A percentile compares a stretch with the other conserved stretches of the same genome.
phyloP scores from a whole-genome alignment of 441 rosid species.

The Hura crepitans region DNA sequence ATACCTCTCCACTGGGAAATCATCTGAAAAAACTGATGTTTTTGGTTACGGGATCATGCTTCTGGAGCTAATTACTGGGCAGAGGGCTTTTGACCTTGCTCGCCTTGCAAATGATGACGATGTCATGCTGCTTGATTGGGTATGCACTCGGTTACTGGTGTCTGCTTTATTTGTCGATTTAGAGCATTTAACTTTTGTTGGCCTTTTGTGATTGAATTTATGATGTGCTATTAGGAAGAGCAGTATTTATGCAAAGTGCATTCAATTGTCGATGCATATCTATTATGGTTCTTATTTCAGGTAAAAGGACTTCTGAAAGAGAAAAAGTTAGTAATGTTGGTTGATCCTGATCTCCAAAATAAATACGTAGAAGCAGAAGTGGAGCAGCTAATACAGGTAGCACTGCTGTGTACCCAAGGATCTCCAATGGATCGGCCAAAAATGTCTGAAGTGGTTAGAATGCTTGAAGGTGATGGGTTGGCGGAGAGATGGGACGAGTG shows the following conservation, averaged over 20 bases:
- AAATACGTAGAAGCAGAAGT: constrained; percentile 71
- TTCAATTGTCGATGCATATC: background rate
- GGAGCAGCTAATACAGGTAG: constrained; percentile 77
- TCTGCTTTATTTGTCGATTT: background rate
- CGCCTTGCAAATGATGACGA: constrained; percentile 83
- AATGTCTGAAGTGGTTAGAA: constrained; percentile 89
- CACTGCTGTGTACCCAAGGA: constrained; percentile 79
- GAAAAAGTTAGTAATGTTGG: constrained; percentile 72
- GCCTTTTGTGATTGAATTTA: background rate
- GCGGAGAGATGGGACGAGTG: constrained; percentile 93
- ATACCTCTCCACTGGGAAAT: constrained; percentile 77
- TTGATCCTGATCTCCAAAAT: constrained; percentile 71
- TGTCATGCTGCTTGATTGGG: constrained; percentile 90
- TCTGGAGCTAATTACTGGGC: constrained; percentile 78
- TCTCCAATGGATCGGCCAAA: constrained; percentile 81
- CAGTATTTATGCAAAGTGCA: background rate
- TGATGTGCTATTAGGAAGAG: background rate
- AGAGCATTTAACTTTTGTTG: background rate
- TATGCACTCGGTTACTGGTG: constrained; percentile 23
- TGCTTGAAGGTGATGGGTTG: constrained; percentile 89
- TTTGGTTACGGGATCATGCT: constrained; percentile 91
- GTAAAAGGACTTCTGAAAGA: constrained; percentile 84
- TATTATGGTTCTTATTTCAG: constrained; percentile 28
- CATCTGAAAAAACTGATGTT: constrained; percentile 79
- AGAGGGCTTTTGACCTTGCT: constrained; percentile 89